Conservation (phyloP, 1,139 yeast species). For the Saccharomycopsis hybrid region DNA sequence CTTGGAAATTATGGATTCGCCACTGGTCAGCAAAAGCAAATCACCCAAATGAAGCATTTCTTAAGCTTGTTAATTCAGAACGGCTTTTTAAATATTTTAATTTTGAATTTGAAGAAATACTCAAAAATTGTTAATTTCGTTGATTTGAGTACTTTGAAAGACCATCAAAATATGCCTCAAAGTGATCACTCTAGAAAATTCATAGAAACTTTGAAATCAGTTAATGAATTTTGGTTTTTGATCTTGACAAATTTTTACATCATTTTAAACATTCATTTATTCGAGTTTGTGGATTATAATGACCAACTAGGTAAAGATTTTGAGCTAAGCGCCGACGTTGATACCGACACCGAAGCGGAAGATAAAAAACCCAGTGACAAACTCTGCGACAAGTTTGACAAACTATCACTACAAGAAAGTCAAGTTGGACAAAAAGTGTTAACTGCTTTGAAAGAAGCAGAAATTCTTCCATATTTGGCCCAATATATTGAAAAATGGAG, state of each 20-base stretch:
- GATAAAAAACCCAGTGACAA: neutral
- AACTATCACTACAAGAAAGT: neutral
- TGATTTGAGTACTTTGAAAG: neutral
- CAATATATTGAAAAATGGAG: slow-evolving; percentile 61
- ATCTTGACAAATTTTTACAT: slow-evolving; percentile 15
- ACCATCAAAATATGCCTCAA: neutral
- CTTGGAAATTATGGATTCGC: slow-evolving; percentile 38
- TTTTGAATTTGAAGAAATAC: slow-evolving; percentile 13
- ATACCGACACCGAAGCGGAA: slow-evolving; percentile 3
- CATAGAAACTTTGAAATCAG: slow-evolving; percentile 9
- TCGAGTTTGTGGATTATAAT: slow-evolving; percentile 8
- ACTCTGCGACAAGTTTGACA: neutral
- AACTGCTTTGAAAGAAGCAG: slow-evolving; percentile 22
- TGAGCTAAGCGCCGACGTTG: neutral
- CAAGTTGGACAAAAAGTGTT: slow-evolving; percentile 1
- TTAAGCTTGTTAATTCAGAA: slow-evolving; percentile 2
- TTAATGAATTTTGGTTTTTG: slow-evolving; percentile 18
- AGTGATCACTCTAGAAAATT: slow-evolving; percentile 6
- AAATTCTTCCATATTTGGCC: slow-evolving; percentile 41
- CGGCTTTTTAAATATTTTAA: slow-evolving; percentile 11
- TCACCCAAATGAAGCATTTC: slow-evolving; percentile 29
- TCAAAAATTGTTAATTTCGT: slow-evolving; percentile 4
- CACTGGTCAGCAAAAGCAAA: slow-evolving; percentile 33
- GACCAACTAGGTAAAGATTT: neutral
- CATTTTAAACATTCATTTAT: slow-evolving; percentile 10